These are phyloP conservation scores for Cladosporium sp. DNA, from an alignment of 2,329 filamentous ascomycete genomes.

Conservation along the genomic window DNA sequence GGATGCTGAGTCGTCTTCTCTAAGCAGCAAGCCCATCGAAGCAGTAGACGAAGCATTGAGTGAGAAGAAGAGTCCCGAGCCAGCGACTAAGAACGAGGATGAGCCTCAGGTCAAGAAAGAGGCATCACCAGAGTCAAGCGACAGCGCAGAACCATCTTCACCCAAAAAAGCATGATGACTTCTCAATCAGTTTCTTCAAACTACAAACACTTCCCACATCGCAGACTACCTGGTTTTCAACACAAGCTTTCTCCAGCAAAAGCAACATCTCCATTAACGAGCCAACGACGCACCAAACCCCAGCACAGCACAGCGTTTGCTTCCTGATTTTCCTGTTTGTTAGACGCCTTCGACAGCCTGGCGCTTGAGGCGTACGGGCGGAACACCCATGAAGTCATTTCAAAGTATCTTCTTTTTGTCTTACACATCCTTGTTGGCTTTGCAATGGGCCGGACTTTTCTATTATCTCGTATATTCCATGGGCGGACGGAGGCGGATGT, in stretches of 20 bases:
- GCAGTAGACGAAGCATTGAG: slow-evolving; percentile 57
- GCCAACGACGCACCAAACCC: neutral
- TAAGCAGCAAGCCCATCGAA: slow-evolving; percentile 80
- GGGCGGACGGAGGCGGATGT: too few species aligned
- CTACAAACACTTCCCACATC: too few species aligned
- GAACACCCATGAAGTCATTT: neutral
- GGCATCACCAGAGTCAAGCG: neutral
- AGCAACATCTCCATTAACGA: too few species aligned
- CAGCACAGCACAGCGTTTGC: neutral
- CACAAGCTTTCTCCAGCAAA: too few species aligned
- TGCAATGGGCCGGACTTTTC: too few species aligned
- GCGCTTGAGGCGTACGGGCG: slow-evolving; percentile 22
- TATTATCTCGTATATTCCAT: neutral
- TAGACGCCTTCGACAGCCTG: slow-evolving; percentile 20
- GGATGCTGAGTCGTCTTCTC: slow-evolving; percentile 74
- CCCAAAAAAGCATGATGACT: slow-evolving; percentile 4
- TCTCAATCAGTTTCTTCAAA: too few species aligned
- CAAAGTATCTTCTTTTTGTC: neutral
- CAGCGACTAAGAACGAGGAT: neutral
- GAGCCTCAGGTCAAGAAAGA: slow-evolving; percentile 1
- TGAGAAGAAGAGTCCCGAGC: neutral
- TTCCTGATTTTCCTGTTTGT: neutral
- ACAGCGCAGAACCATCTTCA: neutral
- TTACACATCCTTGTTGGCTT: neutral
- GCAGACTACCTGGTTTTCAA: too few species aligned